Conservation (phyloP, 2,329 filamentous ascomycete genomes). For the Thielaviopsis euricoi region DNA sequence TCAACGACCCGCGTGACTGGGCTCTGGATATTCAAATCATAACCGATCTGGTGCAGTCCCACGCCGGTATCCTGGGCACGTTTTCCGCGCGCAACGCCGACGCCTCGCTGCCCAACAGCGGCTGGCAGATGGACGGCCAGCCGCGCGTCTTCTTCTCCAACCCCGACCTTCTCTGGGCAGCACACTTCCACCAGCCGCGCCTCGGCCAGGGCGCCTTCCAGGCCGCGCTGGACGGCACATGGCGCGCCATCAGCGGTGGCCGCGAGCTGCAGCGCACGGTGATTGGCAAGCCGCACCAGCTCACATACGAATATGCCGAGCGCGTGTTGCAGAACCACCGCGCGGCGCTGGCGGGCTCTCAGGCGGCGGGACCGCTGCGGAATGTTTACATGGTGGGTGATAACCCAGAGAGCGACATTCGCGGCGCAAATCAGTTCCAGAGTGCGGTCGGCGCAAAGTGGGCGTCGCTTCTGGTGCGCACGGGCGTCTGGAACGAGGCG, state of each 20-base stretch:
- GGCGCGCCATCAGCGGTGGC: slow-evolving; percentile 53
- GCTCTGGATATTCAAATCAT: slow-evolving; percentile 77
- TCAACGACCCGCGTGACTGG: slow-evolving; percentile 95
- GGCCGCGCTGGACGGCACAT: slow-evolving; percentile 64
- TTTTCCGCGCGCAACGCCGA: slow-evolving; percentile 57
- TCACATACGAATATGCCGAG: slow-evolving; percentile 76
- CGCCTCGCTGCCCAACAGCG: slow-evolving; percentile 45
- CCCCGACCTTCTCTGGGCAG: slow-evolving; percentile 78
- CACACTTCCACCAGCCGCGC: slow-evolving; percentile 67
- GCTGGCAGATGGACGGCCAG: slow-evolving; percentile 72
- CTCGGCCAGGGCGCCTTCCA: slow-evolving; percentile 87
- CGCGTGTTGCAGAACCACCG: slow-evolving; percentile 49
- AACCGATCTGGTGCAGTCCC: slow-evolving; percentile 64
- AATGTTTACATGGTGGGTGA: slow-evolving; percentile 91
- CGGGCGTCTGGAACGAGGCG: slow-evolving; percentile 50
- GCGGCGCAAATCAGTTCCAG: slow-evolving; percentile 62
- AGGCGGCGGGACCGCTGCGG: slow-evolving; percentile 31
- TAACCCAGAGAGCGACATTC: slow-evolving; percentile 79
- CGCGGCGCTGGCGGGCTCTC: slow-evolving; percentile 15
- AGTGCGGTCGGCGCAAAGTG: slow-evolving; percentile 55
- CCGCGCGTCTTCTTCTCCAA: slow-evolving; percentile 78
- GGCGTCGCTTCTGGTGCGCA: slow-evolving; percentile 61
- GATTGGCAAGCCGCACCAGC: slow-evolving; percentile 66
- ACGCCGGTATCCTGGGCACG: slow-evolving; percentile 65
- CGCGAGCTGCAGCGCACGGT: slow-evolving; percentile 43